Evolutionary conservation across 2,329 filamentous ascomycete species (phyloP).

Genomic region (Scedosporium minutisporum): DNA sequence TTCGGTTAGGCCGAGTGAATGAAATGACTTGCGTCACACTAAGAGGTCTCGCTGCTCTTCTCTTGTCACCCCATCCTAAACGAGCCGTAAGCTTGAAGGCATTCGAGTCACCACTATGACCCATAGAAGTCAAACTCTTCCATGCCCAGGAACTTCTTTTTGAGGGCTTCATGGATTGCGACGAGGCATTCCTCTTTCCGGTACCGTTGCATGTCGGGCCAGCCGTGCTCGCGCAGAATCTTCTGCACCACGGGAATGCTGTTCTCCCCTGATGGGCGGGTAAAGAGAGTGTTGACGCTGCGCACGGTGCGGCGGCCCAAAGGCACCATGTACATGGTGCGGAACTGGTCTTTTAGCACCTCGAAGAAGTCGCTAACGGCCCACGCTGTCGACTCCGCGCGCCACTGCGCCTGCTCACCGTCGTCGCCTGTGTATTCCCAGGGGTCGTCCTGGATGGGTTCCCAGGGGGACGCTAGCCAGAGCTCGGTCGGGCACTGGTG

Average conservation of each 20-base stretch:
- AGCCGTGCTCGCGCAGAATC: conserved; percentile 16
- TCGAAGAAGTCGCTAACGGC: conserved; percentile 17
- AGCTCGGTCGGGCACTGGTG: conserved; percentile 12
- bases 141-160: background rate
- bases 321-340: conserved; percentile 14
- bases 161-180: background rate
- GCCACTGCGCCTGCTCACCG: conserved; percentile 17
- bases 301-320: conserved; percentile 7
- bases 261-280: conserved; percentile 2
- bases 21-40: too few species aligned
- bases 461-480: background rate
- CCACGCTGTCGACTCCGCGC: conserved; percentile 15
- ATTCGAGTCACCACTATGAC: too few species aligned
- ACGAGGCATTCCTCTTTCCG: conserved; percentile 15
- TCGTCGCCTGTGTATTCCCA: background rate
- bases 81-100: too few species aligned
- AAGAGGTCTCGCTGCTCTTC: too few species aligned
- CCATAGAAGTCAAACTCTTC: background rate
- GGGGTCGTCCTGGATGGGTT: background rate
- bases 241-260: conserved; percentile 12
- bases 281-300: background rate
- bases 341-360: conserved; percentile 16
- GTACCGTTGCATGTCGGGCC: conserved; percentile 14
- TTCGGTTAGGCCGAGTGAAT: too few species aligned
- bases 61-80: too few species aligned